Conservation (phyloP, 805 yeast species). For the Clavispora vitiphila region DNA sequence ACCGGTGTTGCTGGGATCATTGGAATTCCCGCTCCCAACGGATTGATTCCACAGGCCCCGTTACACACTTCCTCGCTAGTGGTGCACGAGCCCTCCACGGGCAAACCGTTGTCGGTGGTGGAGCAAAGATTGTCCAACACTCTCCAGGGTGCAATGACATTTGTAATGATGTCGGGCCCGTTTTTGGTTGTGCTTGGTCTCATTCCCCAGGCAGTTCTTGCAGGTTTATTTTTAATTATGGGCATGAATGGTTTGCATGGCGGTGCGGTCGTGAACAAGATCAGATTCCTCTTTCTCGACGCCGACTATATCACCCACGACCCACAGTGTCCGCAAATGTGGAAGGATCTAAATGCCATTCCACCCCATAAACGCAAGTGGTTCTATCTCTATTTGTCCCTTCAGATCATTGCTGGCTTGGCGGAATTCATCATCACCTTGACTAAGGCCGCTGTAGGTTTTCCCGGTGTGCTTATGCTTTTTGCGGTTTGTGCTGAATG, state of each 20-base stretch:
- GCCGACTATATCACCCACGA: conserved; percentile 30
- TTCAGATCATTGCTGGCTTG: conserved; percentile 64
- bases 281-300: conserved; percentile 63
- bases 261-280: conserved; percentile 58
- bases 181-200: conserved; percentile 71
- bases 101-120: conserved; percentile 53
- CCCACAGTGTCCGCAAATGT: conserved; percentile 32
- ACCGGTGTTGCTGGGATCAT: conserved; percentile 84
- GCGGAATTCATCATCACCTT: conserved; percentile 82
- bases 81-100: conserved; percentile 40
- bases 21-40: conserved; percentile 96
- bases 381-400: conserved; percentile 49
- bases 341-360: conserved; percentile 24
- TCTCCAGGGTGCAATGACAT: conserved; percentile 74
- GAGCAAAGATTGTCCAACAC: conserved; percentile 88
- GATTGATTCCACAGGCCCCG: conserved; percentile 96
- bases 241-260: conserved; percentile 73
- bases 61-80: conserved; percentile 78
- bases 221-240: conserved; percentile 93
- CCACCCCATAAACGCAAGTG: conserved; percentile 33
- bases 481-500: conserved; percentile 60
- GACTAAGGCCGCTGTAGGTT: conserved; percentile 89
- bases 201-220: conserved; percentile 88
- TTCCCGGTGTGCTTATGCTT: conserved; percentile 77
- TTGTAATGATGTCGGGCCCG: conserved; percentile 89